phyloP scores from a whole-genome alignment of 1,139 yeast species.

The Yamadazyma dendronema region DNA sequence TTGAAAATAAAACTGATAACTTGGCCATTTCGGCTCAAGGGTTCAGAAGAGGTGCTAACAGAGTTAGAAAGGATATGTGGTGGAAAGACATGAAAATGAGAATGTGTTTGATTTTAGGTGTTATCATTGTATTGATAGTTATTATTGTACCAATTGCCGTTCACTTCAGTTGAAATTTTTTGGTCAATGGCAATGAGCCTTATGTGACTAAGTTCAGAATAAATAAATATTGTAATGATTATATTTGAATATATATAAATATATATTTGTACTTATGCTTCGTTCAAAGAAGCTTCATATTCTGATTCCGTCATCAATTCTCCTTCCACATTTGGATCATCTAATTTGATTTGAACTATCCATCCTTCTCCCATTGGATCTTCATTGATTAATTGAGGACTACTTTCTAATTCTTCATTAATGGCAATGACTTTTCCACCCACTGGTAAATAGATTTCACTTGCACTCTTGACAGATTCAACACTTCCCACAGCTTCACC shows the following conservation, averaged over 20 bases:
- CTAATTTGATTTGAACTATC: slow-evolving; percentile 75
- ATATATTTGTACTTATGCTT: slow-evolving; percentile 1
- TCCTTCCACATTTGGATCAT: slow-evolving; percentile 29
- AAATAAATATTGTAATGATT: no score
- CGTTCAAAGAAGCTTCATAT: slow-evolving; percentile 61
- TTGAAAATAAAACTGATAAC: slow-evolving; percentile 92
- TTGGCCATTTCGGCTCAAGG: slow-evolving; percentile 93
- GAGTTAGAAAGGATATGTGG: slow-evolving; percentile 99
- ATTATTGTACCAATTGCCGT: slow-evolving; percentile 94
- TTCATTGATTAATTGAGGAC: slow-evolving; percentile 75
- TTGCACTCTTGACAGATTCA: slow-evolving; percentile 92
- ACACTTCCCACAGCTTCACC: slow-evolving; percentile 92
- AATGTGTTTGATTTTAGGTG: slow-evolving; percentile 80
- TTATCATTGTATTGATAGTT: slow-evolving; percentile 77
- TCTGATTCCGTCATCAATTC: slow-evolving; percentile 50
- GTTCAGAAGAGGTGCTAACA: slow-evolving; percentile 94
- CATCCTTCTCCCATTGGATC: slow-evolving; percentile 96
- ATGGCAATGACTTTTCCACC: slow-evolving; percentile 73
- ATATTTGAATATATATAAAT: neutral
- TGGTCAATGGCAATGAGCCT: slow-evolving; percentile 3
- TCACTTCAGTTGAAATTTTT: slow-evolving; percentile 76
- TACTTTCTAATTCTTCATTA: slow-evolving; percentile 62
- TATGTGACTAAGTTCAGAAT: neutral
- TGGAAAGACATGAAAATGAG: slow-evolving; percentile 98
- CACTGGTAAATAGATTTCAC: slow-evolving; percentile 90